Evolutionary conservation across 2,329 filamentous ascomycete species (phyloP), one percentile per base, ranked within the genome.

Genomic region (Chrysoporthe deuterocubensis): DNA sequence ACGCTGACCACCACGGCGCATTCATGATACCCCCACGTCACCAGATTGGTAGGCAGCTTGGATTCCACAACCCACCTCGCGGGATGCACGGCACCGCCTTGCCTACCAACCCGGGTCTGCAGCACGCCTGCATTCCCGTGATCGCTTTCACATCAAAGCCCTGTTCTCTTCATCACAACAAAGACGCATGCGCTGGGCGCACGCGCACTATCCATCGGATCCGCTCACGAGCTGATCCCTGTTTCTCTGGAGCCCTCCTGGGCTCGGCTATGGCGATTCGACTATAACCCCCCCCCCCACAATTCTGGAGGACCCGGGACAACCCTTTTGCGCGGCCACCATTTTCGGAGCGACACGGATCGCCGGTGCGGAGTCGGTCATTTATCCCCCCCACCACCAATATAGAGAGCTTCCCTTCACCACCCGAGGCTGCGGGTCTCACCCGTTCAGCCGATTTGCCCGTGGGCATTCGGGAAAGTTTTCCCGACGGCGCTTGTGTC

Each of bases 201-300:
- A 69, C 46, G 56, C 64, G 67, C 64, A 67, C 67, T 32, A 54
- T 64, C 26, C 43, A 62, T 59, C 67, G 64, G 67, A 46, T 69
- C 52, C 42, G 54, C 48, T 59, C 60, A 66, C 14, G 59, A 60
- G 67, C 65, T 44, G 64, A 69, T 66, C 64, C 48, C 52, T 66
- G 16, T 56, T 34, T 18, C 14, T 59, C 46, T 62, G 50, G 60
- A 50, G 43, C 43, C 43, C 32, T 44, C 34, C 57, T 54, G 50
- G 57, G 40, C 14, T 16, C n/a, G n/a, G 32, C 52, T 16, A 56
- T 64, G 52, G 66, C 54, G 60, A 52, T 60, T 60, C 11, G 14
- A 52, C 44, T 48, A 8, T 42, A 18, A 42, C 61, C 46, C 57
- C 44, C 43, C 54, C 48, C 43, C 57, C 21, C 43, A n/a, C 43